Percentiles rank a stretch among this genome's conserved stretches.
Conservation (phyloP, 345 rosid genomes). For the Salix udensis region DNA sequence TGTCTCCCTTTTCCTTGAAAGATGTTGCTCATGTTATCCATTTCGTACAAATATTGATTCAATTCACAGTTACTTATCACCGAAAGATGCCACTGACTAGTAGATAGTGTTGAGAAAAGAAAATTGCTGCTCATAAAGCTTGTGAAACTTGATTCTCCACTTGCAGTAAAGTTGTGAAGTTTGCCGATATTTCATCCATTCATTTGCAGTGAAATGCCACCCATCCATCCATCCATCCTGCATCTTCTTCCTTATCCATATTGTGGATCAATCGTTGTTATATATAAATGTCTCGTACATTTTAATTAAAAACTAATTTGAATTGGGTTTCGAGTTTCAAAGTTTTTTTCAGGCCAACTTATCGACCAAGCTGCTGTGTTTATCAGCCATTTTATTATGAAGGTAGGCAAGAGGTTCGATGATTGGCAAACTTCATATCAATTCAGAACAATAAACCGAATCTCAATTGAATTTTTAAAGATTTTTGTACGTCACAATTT, state of each 20-base stretch:
- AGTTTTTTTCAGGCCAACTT: too few species aligned
- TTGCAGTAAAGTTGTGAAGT: neutral
- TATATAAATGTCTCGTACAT: too few species aligned
- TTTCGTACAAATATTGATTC: neutral
- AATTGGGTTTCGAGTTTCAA: too few species aligned
- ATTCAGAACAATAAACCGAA: neutral
- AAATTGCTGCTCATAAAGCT: neutral
- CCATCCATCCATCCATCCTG: neutral
- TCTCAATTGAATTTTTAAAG: neutral
- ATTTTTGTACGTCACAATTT: neutral
- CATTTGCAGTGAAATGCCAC: neutral
- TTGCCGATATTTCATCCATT: neutral
- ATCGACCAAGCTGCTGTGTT: too few species aligned
- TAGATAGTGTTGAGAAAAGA: neutral
- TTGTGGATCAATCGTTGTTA: too few species aligned
- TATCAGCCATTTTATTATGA: neutral
- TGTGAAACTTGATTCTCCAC: slow-evolving; percentile 19
- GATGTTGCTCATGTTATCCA: neutral
- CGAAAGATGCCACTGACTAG: slow-evolving; percentile 7
- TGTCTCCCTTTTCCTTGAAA: neutral
- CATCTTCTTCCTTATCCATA: too few species aligned
- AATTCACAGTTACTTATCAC: slow-evolving; percentile 21
- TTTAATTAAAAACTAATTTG: too few species aligned
- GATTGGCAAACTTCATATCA: neutral
- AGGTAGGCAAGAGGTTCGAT: neutral